Evolutionary conservation across 129 eudicot species (phyloP), one percentile per base, ranked within the genome.

Genomic region (Ambrosia artemisiifolia): DNA sequence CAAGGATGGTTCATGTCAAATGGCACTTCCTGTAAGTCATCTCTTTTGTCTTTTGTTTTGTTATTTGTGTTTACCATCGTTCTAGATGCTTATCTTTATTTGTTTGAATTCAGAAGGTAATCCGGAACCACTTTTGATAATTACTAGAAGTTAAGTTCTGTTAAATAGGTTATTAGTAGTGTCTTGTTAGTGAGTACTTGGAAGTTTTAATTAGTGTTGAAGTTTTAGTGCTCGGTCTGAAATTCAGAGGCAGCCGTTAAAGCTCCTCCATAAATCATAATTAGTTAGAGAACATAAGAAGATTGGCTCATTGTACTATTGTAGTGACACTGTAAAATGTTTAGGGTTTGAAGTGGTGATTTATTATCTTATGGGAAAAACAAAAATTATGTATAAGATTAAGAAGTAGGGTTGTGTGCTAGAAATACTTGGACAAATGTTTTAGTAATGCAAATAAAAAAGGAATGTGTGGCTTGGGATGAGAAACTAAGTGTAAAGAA

Each of bases 1-100:
- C 67, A 63, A 35, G 47, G 47, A 63, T 63, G 67, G 12, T 63
- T 35, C 67, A 55, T 71, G 55, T 48, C 60, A 62, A 34, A 53
- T 68, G 72, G 74, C 18, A 63, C 49, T 34, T 46, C 67, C 40
- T 38, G 81, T 77, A 60, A 75, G 38, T 42, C 67, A n/a, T 3
- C 34, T 51, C 9, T 2, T 30, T 59, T 32, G 14, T 59, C 6
- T 6, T 59, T 7, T 48, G 9, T 48, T 30, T 51, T 33, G 19
- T 20, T 51, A 2, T 50, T 67, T 67, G 63, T 51, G 36, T 35
- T 7, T 49, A 11, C 18, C 11, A 14, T 69, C 62, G 34, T 4
- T 70, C 50, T 51, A 70, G 74, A 69, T 51, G 74, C 63, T 48
- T 69, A 11, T 53, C 46, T 8, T 51, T 5, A 17, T 13, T 6